Conservation (phyloP, 306 rosid genomes). For the Glycine tomentella region DNA sequence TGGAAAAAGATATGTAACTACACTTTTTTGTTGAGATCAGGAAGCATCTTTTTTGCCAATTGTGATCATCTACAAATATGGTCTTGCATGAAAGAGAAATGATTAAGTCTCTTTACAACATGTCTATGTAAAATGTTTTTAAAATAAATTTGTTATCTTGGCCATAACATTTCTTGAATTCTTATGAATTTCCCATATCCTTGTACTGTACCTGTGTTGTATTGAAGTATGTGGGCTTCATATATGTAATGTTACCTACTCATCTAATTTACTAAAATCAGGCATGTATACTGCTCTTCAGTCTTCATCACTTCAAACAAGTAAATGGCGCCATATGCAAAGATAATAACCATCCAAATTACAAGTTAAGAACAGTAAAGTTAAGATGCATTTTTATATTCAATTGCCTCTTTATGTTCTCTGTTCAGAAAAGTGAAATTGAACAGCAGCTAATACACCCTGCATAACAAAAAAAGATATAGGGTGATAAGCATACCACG, state of each 20-base stretch:
- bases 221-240: neutral
- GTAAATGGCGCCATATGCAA: neutral
- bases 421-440: conserved; percentile 37
- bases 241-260: neutral
- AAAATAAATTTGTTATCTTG: neutral
- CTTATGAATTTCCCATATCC: conserved; percentile 12
- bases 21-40: neutral
- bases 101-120: conserved; percentile 4
- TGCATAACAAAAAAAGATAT: conserved; percentile 12
- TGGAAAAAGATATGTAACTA: neutral
- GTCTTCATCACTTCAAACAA: conserved; percentile 36
- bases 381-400: conserved; percentile 21
- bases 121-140: neutral
- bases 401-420: conserved; percentile 20
- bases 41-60: neutral
- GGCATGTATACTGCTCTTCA: conserved; percentile 3
- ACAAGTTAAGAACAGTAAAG: neutral
- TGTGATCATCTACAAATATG: conserved; percentile 2
- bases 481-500: conserved; percentile 66
- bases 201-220: neutral
- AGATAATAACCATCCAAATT: conserved; percentile 26
- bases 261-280: neutral
- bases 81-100: neutral
- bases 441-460: conserved; percentile 37
- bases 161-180: neutral